A percentile compares a stretch with the other conserved stretches of the same genome.
phyloP scores from a whole-genome alignment of 2,329 filamentous ascomycete species.

The Aphanocladium album region DNA sequence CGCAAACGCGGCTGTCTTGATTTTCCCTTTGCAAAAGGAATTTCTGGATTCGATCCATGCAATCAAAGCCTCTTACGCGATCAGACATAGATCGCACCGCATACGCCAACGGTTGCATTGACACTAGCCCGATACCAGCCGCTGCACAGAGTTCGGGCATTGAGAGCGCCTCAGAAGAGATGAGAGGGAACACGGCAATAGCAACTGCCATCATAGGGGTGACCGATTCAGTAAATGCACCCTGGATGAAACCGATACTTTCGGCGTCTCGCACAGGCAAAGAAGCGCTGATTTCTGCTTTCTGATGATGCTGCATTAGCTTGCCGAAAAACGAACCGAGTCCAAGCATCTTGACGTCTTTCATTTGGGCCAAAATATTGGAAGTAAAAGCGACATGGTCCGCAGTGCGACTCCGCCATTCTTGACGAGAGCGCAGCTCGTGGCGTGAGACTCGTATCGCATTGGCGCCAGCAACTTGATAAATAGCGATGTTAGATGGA shows the following conservation, averaged over 20 bases:
- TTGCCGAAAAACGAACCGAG: neutral
- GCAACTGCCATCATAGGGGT: neutral
- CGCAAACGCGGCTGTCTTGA: neutral
- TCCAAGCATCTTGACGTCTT: neutral
- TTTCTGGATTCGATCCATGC: neutral
- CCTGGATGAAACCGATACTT: neutral
- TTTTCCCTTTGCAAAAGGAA: neutral
- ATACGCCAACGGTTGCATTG: neutral
- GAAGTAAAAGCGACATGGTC: too few relatives aligned
- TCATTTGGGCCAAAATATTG: too few relatives aligned
- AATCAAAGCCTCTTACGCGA: neutral
- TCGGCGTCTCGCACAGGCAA: neutral
- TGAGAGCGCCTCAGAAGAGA: neutral
- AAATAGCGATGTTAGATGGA: too few relatives aligned
- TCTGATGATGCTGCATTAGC: neutral
- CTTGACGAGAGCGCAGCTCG: too few relatives aligned
- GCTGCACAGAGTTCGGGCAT: neutral
- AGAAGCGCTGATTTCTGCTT: neutral
- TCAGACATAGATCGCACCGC: neutral
- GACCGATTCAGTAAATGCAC: neutral
- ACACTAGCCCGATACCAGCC: neutral
- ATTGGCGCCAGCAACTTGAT: too few relatives aligned
- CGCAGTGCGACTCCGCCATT: too few relatives aligned
- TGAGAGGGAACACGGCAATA: neutral
- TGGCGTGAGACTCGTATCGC: too few relatives aligned